phyloP scores from a whole-genome alignment of 2,329 filamentous ascomycete species.

The Fusarium kyushuense region DNA sequence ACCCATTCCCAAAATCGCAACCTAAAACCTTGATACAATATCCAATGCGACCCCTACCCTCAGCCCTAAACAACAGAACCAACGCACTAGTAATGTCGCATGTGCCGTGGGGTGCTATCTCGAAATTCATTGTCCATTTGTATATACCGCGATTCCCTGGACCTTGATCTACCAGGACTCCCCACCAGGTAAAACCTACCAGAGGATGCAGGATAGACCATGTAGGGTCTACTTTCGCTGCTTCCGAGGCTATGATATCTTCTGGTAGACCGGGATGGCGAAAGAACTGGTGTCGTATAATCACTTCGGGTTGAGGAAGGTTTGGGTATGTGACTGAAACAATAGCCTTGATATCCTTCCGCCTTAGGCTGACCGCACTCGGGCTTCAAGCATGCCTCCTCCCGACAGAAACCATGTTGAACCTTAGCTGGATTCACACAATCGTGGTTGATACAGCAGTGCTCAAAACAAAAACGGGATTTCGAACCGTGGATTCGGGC shows the following conservation, averaged over 20 bases:
- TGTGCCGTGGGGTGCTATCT: background rate
- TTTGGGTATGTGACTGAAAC: background rate
- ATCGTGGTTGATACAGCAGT: conserved; percentile 17
- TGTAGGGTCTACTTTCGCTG: too few relatives aligned
- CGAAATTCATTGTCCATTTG: background rate
- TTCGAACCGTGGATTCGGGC: background rate
- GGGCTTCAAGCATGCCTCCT: background rate
- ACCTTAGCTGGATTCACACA: conserved; percentile 15
- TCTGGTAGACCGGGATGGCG: background rate
- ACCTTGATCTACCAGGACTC: background rate
- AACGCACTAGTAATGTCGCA: background rate
- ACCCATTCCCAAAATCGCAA: too few relatives aligned
- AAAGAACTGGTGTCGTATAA: background rate
- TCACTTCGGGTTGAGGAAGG: background rate
- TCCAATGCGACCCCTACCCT: too few relatives aligned
- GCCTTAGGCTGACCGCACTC: background rate
- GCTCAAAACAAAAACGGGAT: conserved; percentile 21
- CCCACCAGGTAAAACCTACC: background rate
- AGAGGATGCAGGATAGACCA: background rate
- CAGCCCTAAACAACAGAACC: background rate
- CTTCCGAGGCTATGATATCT: too few relatives aligned
- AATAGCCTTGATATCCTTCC: background rate
- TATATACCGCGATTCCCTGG: background rate
- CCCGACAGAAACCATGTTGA: conserved; percentile 10
- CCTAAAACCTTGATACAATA: too few relatives aligned